phyloP scores from a whole-genome alignment of 1,139 yeast species.

The Saccharomyces hybrid region DNA sequence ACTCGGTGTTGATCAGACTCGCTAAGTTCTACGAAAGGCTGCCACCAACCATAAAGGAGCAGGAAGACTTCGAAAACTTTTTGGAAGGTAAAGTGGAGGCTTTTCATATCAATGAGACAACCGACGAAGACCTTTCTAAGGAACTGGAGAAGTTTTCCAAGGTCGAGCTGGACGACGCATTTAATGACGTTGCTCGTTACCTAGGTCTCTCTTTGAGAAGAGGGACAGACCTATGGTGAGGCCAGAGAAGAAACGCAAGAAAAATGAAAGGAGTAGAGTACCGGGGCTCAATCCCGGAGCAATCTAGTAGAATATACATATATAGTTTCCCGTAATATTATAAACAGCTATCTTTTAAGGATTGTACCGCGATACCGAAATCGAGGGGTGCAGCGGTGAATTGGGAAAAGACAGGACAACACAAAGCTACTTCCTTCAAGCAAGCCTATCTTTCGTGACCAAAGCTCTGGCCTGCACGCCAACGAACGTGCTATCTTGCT shows the following conservation, averaged over 20 bases:
- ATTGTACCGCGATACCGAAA: background rate
- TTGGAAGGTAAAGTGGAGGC: constrained; percentile 40
- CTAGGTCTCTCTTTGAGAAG: constrained; percentile 56
- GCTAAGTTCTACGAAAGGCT: constrained; percentile 65
- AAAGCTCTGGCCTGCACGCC: background rate
- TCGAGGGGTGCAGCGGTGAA: background rate
- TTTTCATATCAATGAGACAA: constrained; percentile 25
- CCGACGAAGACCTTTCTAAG: constrained; percentile 25
- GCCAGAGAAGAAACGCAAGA: constrained; percentile 35
- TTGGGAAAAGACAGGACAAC: background rate
- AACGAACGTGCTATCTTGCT: background rate
- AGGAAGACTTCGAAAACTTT: constrained; percentile 41
- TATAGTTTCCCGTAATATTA: background rate
- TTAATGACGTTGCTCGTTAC: constrained; percentile 59
- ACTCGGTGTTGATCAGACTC: constrained; percentile 43
- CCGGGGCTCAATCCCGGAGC: too few relatives aligned
- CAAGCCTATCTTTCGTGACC: background rate
- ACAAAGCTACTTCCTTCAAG: background rate
- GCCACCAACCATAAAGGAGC: constrained; percentile 44
- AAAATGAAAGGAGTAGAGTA: background rate
- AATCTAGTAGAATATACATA: background rate
- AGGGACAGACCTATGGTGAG: constrained; percentile 43
- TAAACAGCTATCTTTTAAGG: background rate
- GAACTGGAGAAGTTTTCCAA: constrained; percentile 36
- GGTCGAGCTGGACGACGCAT: constrained; percentile 45